Percentiles rank a stretch among this genome's conserved stretches.
phyloP scores from a whole-genome alignment of 495 filamentous ascomycete species.

The Aspergillus indologenus region DNA sequence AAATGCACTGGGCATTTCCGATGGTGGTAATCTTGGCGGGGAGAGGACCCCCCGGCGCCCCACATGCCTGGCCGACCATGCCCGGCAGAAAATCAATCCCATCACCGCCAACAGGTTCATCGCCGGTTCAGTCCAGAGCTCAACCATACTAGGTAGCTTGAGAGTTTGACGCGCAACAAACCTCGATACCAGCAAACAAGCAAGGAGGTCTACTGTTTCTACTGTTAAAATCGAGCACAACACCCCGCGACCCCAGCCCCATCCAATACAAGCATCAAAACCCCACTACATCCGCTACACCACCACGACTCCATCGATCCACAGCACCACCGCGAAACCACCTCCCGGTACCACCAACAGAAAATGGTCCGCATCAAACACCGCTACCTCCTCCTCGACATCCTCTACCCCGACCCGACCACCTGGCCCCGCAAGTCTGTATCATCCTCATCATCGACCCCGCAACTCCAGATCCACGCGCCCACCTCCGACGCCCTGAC shows the following conservation, averaged over 20 bases:
- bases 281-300: neutral
- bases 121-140: too few relatives aligned
- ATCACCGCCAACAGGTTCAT: neutral
- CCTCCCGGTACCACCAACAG: too few relatives aligned
- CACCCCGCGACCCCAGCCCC: too few relatives aligned
- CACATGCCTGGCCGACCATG: constrained; percentile 1
- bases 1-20: too few relatives aligned
- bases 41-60: neutral
- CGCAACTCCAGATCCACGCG: constrained; percentile 65
- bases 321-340: neutral
- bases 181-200: neutral
- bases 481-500: constrained; percentile 69
- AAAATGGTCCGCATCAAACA: constrained; percentile 93
- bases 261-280: too few relatives aligned
- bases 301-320: neutral
- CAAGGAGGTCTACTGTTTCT: too few relatives aligned
- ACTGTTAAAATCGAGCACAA: too few relatives aligned
- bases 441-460: neutral
- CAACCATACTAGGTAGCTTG: too few relatives aligned
- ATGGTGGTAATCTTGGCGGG: neutral
- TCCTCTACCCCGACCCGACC: constrained; percentile 72
- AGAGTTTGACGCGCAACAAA: too few relatives aligned
- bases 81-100: neutral
- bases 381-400: constrained; percentile 87
- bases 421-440: constrained; percentile 27